Evolutionary conservation across 306 rosid genomes (phyloP), one percentile per base, ranked within the genome.

Genomic region (Sicyos baderoa): DNA sequence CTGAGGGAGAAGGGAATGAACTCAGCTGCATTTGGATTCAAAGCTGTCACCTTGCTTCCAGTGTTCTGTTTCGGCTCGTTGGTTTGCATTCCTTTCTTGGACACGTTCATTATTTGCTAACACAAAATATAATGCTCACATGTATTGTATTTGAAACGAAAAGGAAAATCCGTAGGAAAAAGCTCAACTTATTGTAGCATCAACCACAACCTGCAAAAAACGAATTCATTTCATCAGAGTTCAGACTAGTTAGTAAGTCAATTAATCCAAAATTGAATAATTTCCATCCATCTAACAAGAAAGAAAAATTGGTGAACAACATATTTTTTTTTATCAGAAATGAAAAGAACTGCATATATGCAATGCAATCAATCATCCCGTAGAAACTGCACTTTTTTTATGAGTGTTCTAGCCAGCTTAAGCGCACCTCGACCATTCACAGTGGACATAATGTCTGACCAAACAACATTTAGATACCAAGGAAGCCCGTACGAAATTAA

Each of bases 21-120:
- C 78, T 87, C 97, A n/a, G 96, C 97, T 5, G 97, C 97, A 87
- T 92, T 89, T 52, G 97, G 97, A 80, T 92, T 92, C 83, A 29
- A 78, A 45, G 77, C 6, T 47, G 71, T n/a, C n/a, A n/a, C 84
- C 89, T 86, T 92, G 80, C 74, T 86, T 51, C 81, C 74, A 56
- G 77, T 51, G 79, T 81, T 79, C 42, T 83, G 75, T 59, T 81
- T 86, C 5, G 84, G 62, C 68, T 89, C 88, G 3, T 70, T 69
- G 29, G 72, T 59, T 50, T 72, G 85, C 78, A 78, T 73, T 72
- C 76, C 88, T 79, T 86, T 87, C 88, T 83, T 84, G 72, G 92
- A 82, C 72, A 89, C 81, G 87, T 82, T 89, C 98, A 92, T 92
- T 77, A 86, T 89, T 89, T 70, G 78, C 82, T 47, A 54, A 72